phyloP scores from a whole-genome alignment of 2,329 filamentous ascomycete genomes.

The Ophiostoma himal-ulmi region DNA sequence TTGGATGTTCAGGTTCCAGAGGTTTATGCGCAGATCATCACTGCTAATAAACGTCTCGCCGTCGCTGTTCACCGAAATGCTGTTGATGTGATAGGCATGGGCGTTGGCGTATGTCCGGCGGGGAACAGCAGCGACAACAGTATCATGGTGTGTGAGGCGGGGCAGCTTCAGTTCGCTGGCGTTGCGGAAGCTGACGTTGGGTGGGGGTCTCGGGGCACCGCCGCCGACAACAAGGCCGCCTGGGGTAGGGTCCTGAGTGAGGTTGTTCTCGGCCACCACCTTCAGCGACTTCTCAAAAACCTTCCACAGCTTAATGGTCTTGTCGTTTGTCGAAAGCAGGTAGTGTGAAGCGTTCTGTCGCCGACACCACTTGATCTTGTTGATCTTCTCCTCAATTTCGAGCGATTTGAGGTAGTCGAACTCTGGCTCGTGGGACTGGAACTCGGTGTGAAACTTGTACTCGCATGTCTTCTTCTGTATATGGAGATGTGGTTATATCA shows the following conservation, averaged over 20 bases:
- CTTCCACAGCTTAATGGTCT: slow-evolving; percentile 99
- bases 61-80: slow-evolving; percentile 99
- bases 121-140: slow-evolving; percentile 92
- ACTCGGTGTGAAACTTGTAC: slow-evolving; percentile 99
- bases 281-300: slow-evolving; percentile 99
- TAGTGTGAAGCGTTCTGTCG: slow-evolving; percentile 98
- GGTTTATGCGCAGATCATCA: slow-evolving; percentile 93
- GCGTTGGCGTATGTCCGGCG: slow-evolving; percentile 96
- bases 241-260: slow-evolving; percentile 89
- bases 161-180: slow-evolving; percentile 84
- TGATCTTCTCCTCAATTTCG: slow-evolving; percentile 99
- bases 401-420: slow-evolving; percentile 99
- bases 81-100: slow-evolving; percentile 99
- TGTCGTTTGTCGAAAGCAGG: slow-evolving; percentile 96
- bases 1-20: slow-evolving; percentile 99
- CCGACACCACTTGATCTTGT: slow-evolving; percentile 99
- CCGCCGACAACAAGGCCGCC: slow-evolving; percentile 66
- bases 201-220: slow-evolving; percentile 66
- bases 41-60: slow-evolving; percentile 99
- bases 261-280: slow-evolving; percentile 97
- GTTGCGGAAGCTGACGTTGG: slow-evolving; percentile 69
- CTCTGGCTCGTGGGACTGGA: slow-evolving; percentile 98
- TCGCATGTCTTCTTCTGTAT: slow-evolving; percentile 97
- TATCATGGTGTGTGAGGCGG: slow-evolving; percentile 95
- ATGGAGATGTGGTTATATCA: slow-evolving; percentile 30